phyloP scores from a whole-genome alignment of 805 yeast species.

The Saccharomycopsis fermentans region DNA sequence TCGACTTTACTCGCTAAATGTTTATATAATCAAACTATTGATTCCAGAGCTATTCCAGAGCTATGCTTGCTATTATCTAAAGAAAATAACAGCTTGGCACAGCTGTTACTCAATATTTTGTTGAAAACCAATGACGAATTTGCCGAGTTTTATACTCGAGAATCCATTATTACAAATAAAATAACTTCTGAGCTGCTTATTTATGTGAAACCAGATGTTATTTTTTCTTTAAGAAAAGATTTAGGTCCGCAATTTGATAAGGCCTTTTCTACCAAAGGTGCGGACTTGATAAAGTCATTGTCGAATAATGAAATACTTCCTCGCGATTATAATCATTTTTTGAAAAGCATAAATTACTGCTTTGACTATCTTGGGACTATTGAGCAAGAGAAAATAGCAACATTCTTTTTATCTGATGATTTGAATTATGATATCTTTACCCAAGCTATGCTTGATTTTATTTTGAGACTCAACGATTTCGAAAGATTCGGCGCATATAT shows the following conservation, averaged over 20 bases:
- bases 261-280: not conserved
- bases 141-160: not conserved
- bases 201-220: not conserved
- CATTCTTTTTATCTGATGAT: not conserved
- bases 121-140: not conserved
- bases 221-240: not conserved
- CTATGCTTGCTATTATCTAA: not conserved
- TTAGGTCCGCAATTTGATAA: not conserved
- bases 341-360: constrained; percentile 2
- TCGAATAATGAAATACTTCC: not conserved
- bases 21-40: not conserved
- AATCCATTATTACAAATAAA: not conserved
- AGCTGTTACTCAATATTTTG: not conserved
- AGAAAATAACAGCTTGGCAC: not conserved
- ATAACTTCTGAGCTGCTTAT: not conserved
- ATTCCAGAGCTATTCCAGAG: not conserved
- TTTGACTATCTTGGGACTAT: not conserved
- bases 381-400: not conserved
- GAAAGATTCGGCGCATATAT: constrained; percentile 19
- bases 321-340: not conserved
- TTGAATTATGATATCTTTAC: constrained; percentile 9
- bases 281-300: not conserved
- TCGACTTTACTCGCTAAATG: not conserved
- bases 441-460: not conserved
- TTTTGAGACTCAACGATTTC: not conserved